Conservation (phyloP, 2,329 filamentous ascomycete species). For the Botryosphaeria agaves region DNA sequence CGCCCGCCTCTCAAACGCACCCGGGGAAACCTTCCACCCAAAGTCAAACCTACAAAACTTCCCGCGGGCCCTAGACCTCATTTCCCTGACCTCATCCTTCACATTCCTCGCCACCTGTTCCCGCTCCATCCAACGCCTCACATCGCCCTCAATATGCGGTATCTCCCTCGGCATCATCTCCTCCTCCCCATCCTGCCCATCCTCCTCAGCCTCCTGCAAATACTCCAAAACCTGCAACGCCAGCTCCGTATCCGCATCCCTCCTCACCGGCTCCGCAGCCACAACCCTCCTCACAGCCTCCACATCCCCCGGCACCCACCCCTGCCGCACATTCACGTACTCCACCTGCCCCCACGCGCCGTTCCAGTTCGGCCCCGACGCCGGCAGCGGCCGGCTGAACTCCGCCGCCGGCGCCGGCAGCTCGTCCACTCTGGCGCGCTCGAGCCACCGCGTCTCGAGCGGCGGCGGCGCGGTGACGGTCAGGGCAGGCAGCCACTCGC, state of each 20-base stretch:
- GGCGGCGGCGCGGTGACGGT: conserved; percentile 16
- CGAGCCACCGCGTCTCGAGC: too few species aligned
- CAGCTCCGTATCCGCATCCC: not conserved
- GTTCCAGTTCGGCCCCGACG: conserved; percentile 12
- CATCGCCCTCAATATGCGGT: not conserved
- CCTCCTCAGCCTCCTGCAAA: not conserved
- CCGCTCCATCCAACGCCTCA: conserved; percentile 18
- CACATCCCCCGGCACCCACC: conserved; percentile 20
- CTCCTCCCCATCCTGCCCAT: conserved; percentile 13
- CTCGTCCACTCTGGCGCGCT: not conserved
- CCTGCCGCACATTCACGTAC: conserved; percentile 24
- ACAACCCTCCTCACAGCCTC: not conserved
- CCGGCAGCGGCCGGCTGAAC: not conserved
- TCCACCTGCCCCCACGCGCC: conserved; percentile 25
- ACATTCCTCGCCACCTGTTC: conserved; percentile 19
- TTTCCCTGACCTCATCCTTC: conserved; percentile 12
- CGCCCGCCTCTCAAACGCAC: too few species aligned
- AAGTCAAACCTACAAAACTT: conserved; percentile 17
- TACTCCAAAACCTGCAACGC: not conserved
- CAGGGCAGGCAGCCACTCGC: conserved; percentile 35
- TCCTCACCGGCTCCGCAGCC: conserved; percentile 21
- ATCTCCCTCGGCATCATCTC: conserved; percentile 3
- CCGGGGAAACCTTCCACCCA: too few species aligned
- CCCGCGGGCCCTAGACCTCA: conserved; percentile 9
- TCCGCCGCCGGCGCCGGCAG: not conserved